Conservation (phyloP, 257 asterid genomes). For the Rehmannia glutinosa region DNA sequence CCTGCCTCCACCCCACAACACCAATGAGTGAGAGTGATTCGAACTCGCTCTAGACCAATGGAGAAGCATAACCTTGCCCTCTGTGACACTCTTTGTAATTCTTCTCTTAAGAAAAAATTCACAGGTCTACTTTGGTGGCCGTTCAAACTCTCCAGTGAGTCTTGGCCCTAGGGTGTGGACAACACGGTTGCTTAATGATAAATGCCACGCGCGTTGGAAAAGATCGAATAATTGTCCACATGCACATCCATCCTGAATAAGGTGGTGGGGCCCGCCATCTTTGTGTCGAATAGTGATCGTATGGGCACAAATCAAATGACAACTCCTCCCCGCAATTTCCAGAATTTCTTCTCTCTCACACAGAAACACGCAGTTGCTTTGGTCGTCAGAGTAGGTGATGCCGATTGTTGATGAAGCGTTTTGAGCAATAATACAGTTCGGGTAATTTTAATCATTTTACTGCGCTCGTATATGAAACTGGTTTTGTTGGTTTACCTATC, state of each 20-base stretch:
- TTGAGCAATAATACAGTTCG: neutral
- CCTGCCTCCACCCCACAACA: too few relatives aligned
- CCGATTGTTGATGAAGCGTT: conserved; percentile 4
- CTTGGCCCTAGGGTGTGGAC: too few relatives aligned
- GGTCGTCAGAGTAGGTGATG: neutral
- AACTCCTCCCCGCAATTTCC: neutral
- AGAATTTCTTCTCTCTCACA: neutral
- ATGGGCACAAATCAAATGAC: neutral
- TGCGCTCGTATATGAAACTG: neutral
- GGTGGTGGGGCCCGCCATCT: conserved; percentile 6
- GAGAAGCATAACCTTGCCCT: too few relatives aligned
- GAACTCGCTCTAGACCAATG: too few relatives aligned
- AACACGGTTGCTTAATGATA: too few relatives aligned
- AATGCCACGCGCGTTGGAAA: too few relatives aligned
- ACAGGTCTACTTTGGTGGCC: too few relatives aligned
- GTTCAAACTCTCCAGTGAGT: too few relatives aligned
- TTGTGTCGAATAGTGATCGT: conserved; percentile 20
- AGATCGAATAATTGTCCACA: neutral
- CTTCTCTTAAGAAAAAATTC: too few relatives aligned
- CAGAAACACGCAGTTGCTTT: neutral
- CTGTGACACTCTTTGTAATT: too few relatives aligned
- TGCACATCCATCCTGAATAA: neutral
- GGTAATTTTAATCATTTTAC: conserved; percentile 3
- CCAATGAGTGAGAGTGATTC: too few relatives aligned
- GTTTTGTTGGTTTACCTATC: neutral